Conservation (phyloP, 257 asterid genomes). For the Phtheirospermum japonicum region DNA sequence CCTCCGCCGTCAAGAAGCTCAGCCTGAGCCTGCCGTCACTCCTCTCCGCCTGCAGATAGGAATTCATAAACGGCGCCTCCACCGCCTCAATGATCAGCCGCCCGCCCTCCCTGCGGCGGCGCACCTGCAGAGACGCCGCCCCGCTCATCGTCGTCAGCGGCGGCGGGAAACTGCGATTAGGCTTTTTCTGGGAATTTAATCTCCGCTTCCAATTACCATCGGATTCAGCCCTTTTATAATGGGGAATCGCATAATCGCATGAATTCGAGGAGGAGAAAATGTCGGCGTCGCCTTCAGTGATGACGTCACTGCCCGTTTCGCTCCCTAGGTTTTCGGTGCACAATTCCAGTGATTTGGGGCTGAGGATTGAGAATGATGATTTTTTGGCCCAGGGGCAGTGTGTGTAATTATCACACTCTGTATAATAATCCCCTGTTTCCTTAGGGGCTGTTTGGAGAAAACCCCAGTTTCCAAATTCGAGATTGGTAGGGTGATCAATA, state of each 20-base stretch:
- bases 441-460: conserved; percentile 37
- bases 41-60: conserved; percentile 64
- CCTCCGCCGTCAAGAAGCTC: conserved; percentile 31
- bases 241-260: neutral
- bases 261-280: conserved; percentile 27
- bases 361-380: conserved; percentile 38
- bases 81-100: conserved; percentile 68
- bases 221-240: neutral
- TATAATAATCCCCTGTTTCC: conserved; percentile 16
- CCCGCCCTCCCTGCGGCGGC: conserved; percentile 60
- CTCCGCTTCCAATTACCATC: neutral
- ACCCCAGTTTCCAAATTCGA: conserved; percentile 40
- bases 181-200: neutral
- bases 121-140: conserved; percentile 48
- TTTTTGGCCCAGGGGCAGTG: conserved; percentile 17
- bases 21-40: conserved; percentile 75
- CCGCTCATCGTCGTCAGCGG: conserved; percentile 67
- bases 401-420: neutral
- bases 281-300: conserved; percentile 32
- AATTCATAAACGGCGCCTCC: conserved; percentile 46
- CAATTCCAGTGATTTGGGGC: conserved; percentile 54
- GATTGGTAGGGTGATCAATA: conserved; percentile 3
- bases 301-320: conserved; percentile 64
- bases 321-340: conserved; percentile 86
- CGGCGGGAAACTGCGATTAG: conserved; percentile 59